Evolutionary conservation across 306 rosid genomes (phyloP).

Genomic region (Comarum palustre): DNA sequence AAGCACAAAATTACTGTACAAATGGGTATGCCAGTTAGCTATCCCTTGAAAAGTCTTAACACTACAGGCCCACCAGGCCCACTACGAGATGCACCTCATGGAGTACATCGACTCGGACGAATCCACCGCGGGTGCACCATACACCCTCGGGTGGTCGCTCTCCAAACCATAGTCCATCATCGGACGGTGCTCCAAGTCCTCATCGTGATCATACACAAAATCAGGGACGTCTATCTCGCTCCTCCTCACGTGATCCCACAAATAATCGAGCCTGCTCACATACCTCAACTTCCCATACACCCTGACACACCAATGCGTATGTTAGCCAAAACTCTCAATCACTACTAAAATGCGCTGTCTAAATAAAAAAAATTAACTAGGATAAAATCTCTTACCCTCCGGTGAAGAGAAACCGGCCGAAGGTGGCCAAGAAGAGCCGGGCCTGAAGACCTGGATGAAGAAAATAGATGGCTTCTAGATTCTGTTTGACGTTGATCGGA

Average conservation of each 20-base stretch:
- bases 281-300: conserved; percentile 72
- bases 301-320: conserved; percentile 46
- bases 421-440: conserved; percentile 82
- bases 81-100: conserved; percentile 85
- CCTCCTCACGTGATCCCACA: conserved; percentile 81
- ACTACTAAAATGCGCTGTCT: conserved; percentile 7
- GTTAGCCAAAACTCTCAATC: not conserved
- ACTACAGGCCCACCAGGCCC: not conserved
- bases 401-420: conserved; percentile 78
- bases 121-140: conserved; percentile 56
- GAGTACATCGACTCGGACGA: conserved; percentile 66
- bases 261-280: conserved; percentile 68
- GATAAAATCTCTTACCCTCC: conserved; percentile 47
- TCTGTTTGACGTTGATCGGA: conserved; percentile 61
- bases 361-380: not conserved
- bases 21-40: not conserved
- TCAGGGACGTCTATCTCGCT: conserved; percentile 75
- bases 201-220: conserved; percentile 82
- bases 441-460: conserved; percentile 81
- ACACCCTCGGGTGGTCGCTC: conserved; percentile 79
- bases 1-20: not conserved
- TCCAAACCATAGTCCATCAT: conserved; percentile 91
- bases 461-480: conserved; percentile 74
- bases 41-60: not conserved
- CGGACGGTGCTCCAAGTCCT: conserved; percentile 87